Base-by-base conservation (phyloP, 352 stramenopile species). In the Plasmopara muralis region DNA sequence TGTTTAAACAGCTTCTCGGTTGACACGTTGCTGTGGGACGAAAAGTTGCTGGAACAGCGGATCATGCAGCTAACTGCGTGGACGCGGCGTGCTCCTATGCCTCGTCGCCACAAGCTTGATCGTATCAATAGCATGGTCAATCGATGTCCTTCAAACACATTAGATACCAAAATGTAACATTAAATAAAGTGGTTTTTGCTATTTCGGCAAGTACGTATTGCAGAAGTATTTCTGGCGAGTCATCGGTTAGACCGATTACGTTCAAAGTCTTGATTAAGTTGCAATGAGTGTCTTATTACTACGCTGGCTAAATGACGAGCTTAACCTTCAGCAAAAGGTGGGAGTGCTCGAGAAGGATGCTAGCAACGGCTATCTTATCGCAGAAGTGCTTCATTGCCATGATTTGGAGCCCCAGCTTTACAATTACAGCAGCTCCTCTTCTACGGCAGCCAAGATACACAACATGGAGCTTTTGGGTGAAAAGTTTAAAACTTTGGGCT, bases 71-170 rank as follows among this genome's bases (percentile, higher is more conserved):
- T 89, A 28, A 89, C 68, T 25, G 68, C 69, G 8, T 89, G 78
- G 78, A 87, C 74, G 5, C 64, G 73, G 16, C 60, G 70, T 9
- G 50, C 75, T 15, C 75, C 74, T 20, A 64, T 79, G 46, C 66
- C 75, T 15, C 71, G 75, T 16, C 71, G 66, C 16, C 73, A 89
- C 52, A 81, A 85, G 46, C 55, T 89, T 35, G 70, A 76, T 33
- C 70, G 67, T 51, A 84, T 89, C 50, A 89, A 89, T 52, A 64
- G 58, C 52, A 77, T 89, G 59, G 47, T 89, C 16, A 86, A 82
- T 34, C 57, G 63, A 50, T 74, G 67, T 78, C 6, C 31, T 35
- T 35, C 2, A 12, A 77, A 66, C 58, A 62, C 35, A 66, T 70
- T 38, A 50, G 70, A 70, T 66, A 55, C 54, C 53, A 74, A 67